These are phyloP conservation scores for Lobulomyces angularis DNA, from an alignment of 192 early-diverging fungal genomes.

Conservation along the genomic window DNA sequence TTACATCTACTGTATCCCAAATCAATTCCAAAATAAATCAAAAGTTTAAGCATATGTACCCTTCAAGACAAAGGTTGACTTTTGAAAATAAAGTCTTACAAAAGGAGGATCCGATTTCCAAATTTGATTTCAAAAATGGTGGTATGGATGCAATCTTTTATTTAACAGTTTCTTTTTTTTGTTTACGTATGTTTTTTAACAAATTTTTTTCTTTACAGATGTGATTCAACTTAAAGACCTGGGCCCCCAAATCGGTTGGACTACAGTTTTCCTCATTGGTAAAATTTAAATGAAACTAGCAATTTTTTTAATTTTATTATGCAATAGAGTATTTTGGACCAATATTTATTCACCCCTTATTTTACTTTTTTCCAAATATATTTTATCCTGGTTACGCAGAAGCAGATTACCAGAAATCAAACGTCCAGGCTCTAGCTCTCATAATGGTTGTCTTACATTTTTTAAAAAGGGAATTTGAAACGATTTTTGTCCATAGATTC, in stretches of 20 bases:
- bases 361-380: constrained; percentile 59
- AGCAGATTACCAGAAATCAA: constrained; percentile 62
- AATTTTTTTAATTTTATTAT: no score
- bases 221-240: background rate
- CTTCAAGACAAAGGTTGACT: no score
- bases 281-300: no score
- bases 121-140: background rate
- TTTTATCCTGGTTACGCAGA: constrained; percentile 57
- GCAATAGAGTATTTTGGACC: constrained; percentile 90
- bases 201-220: background rate
- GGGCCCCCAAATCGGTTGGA: constrained; percentile 88
- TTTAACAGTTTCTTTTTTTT: constrained; percentile 12
- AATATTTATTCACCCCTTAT: constrained; percentile 69
- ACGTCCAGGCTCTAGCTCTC: constrained; percentile 7
- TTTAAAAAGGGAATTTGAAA: constrained; percentile 85
- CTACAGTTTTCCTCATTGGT: constrained; percentile 84
- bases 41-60: no score
- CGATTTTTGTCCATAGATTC: constrained; percentile 84
- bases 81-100: constrained; percentile 4
- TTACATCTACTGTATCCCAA: no score
- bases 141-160: constrained; percentile 3
- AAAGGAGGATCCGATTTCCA: background rate
- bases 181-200: constrained; percentile 15
- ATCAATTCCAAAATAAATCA: no score
- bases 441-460: constrained; percentile 71